A percentile compares a stretch with the other conserved stretches of the same genome.
Conservation (phyloP, 306 rosid species). For the Trifolium repens region DNA sequence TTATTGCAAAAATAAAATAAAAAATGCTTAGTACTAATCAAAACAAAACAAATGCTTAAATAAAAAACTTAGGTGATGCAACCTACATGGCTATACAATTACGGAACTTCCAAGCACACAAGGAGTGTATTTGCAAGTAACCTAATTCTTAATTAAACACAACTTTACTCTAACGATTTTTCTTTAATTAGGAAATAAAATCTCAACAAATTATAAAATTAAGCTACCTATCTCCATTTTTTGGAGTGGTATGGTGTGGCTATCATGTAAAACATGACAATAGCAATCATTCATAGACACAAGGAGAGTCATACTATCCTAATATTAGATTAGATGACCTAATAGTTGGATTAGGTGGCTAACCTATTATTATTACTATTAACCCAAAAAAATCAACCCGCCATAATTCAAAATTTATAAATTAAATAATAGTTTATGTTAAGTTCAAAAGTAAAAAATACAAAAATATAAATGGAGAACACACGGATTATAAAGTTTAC, state of each 20-base stretch:
- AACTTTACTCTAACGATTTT: constrained; percentile 21
- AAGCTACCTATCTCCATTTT: constrained; percentile 18
- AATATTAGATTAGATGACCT: constrained; percentile 33
- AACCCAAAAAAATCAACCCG: constrained; percentile 42
- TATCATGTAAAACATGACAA: constrained; percentile 24
- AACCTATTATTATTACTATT: constrained; percentile 29
- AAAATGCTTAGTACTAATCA: too few species aligned
- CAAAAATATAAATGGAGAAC: too few species aligned
- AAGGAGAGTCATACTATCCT: constrained; percentile 41
- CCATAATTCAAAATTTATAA: constrained; percentile 56
- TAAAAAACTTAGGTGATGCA: neutral
- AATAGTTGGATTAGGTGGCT: constrained; percentile 75
- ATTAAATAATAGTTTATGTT: too few species aligned
- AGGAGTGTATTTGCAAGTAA: constrained; percentile 4
- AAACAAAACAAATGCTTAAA: neutral
- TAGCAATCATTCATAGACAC: constrained; percentile 36
- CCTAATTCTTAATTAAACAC: constrained; percentile 22
- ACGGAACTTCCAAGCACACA: constrained; percentile 21
- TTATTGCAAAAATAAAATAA: neutral
- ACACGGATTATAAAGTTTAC: too few species aligned
- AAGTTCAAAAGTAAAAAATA: too few species aligned
- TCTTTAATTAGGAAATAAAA: constrained; percentile 25
- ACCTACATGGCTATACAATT: constrained; percentile 5
- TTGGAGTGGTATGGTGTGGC: constrained; percentile 35
- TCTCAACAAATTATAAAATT: neutral